Conservation (phyloP, 495 filamentous ascomycete genomes). For the Xylaria venustula region DNA sequence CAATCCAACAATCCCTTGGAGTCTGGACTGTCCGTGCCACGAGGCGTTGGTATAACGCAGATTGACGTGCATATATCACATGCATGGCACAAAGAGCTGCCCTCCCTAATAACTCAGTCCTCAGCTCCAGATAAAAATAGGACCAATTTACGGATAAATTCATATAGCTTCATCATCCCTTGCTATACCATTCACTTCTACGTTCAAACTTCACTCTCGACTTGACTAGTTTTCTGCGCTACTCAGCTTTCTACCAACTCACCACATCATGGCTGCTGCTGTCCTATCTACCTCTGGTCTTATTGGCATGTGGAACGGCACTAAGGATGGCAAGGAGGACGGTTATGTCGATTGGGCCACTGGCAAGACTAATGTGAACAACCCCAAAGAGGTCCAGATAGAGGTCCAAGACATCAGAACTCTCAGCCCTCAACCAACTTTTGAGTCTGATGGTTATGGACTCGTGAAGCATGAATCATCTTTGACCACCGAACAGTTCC, state of each 20-base stretch:
- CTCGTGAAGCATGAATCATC: constrained; percentile 30
- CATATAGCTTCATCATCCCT: constrained; percentile 23
- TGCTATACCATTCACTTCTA: neutral
- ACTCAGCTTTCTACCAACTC: neutral
- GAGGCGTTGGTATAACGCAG: too few relatives aligned
- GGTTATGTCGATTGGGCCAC: constrained; percentile 28
- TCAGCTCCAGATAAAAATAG: neutral
- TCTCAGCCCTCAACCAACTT: constrained; percentile 21
- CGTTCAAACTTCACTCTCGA: neutral
- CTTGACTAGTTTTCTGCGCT: neutral
- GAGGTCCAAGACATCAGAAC: constrained; percentile 27
- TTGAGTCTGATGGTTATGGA: constrained; percentile 24
- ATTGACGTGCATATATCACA: too few relatives aligned
- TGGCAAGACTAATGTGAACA: constrained; percentile 24
- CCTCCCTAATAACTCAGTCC: neutral
- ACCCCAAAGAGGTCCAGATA: constrained; percentile 26
- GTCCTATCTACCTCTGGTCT: constrained; percentile 27
- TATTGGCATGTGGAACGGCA: constrained; percentile 33
- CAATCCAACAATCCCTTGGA: constrained; percentile 15
- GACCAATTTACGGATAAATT: neutral
- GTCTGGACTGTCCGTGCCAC: too few relatives aligned
- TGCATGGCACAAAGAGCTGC: neutral
- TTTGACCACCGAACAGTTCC: constrained; percentile 26
- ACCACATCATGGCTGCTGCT: constrained; percentile 23
- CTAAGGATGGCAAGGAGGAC: constrained; percentile 22